These are phyloP conservation scores for Ophiocordyceps camponoti-leonardi DNA, from an alignment of 2,329 filamentous ascomycete genomes.

Conservation along the genomic window DNA sequence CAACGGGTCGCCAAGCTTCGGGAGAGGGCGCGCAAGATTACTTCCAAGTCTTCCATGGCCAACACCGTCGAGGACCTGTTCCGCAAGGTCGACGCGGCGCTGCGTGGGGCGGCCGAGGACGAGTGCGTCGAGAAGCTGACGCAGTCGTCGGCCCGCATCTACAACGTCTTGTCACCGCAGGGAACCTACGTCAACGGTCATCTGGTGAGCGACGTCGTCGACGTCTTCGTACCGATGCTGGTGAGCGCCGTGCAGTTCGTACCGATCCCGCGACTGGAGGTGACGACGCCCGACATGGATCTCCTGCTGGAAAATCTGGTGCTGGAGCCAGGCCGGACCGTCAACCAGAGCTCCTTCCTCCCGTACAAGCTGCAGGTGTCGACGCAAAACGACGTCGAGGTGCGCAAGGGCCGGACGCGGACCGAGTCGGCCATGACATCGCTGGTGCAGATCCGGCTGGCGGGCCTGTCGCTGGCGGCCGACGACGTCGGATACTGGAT, in stretches of 20 bases:
- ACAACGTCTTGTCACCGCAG: constrained; percentile 49
- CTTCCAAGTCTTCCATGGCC: constrained; percentile 48
- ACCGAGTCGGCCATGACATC: constrained; percentile 52
- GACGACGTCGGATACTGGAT: constrained; percentile 86
- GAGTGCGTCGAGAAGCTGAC: constrained; percentile 53
- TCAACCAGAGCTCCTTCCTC: constrained; percentile 78
- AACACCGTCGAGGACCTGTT: constrained; percentile 60
- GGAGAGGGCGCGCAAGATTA: constrained; percentile 42
- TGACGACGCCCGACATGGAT: constrained; percentile 69
- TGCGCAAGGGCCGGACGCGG: constrained; percentile 52
- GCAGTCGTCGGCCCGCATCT: constrained; percentile 48
- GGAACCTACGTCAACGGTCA: constrained; percentile 50
- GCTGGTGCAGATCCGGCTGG: constrained; percentile 58
- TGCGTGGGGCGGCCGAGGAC: constrained; percentile 54
- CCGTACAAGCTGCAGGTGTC: constrained; percentile 69
- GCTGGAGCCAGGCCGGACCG: constrained; percentile 68
- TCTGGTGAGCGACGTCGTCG: constrained; percentile 56
- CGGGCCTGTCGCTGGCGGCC: constrained; percentile 69
- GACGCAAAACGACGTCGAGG: constrained; percentile 72
- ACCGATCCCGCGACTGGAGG: constrained; percentile 78
- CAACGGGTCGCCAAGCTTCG: constrained; percentile 33
- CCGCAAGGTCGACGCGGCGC: constrained; percentile 47
- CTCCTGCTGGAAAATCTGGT: constrained; percentile 81
- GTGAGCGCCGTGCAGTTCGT: constrained; percentile 70
- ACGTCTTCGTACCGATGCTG: constrained; percentile 64